Evolutionary conservation across 495 filamentous ascomycete species (phyloP).

Genomic region (Aspergillus affinis): DNA sequence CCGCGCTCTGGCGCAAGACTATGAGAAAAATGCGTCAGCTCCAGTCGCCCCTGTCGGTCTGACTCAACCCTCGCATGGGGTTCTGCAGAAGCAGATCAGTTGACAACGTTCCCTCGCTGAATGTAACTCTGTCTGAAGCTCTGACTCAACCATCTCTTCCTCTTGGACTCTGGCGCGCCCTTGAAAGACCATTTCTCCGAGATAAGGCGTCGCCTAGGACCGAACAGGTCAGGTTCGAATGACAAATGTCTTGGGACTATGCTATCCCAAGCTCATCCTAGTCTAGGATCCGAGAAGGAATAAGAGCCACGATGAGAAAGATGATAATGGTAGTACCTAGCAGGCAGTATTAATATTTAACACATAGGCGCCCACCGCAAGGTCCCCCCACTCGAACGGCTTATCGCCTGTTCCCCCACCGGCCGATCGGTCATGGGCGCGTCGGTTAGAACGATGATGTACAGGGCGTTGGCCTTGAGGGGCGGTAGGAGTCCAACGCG

Average conservation of each 20-base stretch:
- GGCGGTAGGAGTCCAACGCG: background rate
- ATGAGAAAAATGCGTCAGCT: no score
- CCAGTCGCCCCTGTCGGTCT: background rate
- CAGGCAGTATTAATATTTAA: background rate
- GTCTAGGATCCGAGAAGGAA: no score
- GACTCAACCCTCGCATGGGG: background rate
- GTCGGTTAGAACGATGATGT: no score
- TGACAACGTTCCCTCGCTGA: background rate
- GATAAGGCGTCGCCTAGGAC: background rate
- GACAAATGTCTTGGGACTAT: background rate
- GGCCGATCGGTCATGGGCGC: no score
- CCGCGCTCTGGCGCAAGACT: no score
- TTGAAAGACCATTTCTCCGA: no score
- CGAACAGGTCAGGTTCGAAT: background rate
- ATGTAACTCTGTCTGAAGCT: background rate
- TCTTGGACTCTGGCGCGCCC: background rate
- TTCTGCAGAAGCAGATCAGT: background rate
- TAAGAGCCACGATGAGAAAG: no score
- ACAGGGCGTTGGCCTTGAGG: no score
- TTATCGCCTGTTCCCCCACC: background rate
- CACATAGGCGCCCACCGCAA: background rate
- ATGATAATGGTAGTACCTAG: background rate
- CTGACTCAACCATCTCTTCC: background rate
- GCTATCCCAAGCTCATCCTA: background rate
- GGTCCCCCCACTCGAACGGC: constrained; percentile 4